These are phyloP conservation scores for Suhomyces choctaworum DNA, from an alignment of 1,139 yeast species.

Conservation along the genomic window DNA sequence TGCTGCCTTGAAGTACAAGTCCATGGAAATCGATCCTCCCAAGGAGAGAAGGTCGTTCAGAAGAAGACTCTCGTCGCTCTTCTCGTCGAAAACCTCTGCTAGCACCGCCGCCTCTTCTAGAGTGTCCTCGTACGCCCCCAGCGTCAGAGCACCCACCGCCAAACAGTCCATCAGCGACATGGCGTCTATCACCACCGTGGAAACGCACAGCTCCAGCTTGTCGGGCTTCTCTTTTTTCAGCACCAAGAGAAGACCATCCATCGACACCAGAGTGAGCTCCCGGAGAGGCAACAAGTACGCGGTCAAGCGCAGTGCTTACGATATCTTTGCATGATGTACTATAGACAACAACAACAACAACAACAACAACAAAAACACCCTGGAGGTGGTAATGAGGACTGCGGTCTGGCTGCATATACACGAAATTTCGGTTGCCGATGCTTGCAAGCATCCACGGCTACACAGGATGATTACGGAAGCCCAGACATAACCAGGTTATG, in stretches of 20 bases:
- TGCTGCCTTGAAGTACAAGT: constrained; percentile 19
- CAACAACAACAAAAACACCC: too few relatives aligned
- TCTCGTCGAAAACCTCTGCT: constrained; percentile 19
- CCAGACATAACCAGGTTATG: constrained; percentile 4
- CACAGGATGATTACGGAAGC: neutral
- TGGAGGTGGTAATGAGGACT: constrained; percentile 4
- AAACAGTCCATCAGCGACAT: constrained; percentile 22
- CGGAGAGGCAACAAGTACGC: constrained; percentile 21
- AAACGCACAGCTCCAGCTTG: constrained; percentile 25
- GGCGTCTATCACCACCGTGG: constrained; percentile 31
- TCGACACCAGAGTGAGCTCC: constrained; percentile 9
- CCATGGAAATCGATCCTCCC: constrained; percentile 17
- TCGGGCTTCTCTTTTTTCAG: constrained; percentile 39
- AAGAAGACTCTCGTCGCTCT: constrained; percentile 29
- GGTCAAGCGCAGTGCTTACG: constrained; percentile 22
- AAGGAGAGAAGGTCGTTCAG: constrained; percentile 28
- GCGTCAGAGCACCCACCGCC: constrained; percentile 6
- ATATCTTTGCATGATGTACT: constrained; percentile 12
- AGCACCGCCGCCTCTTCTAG: constrained; percentile 7
- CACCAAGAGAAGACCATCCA: constrained; percentile 11
- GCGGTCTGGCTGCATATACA: neutral
- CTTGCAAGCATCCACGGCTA: constrained; percentile 4
- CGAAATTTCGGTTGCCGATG: constrained; percentile 1
- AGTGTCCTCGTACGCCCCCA: constrained; percentile 10
- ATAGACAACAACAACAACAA: neutral